Percentiles rank a stretch among this genome's conserved stretches.
Conservation (phyloP, 2,329 filamentous ascomycete genomes). For the Monilinia fructigena region DNA sequence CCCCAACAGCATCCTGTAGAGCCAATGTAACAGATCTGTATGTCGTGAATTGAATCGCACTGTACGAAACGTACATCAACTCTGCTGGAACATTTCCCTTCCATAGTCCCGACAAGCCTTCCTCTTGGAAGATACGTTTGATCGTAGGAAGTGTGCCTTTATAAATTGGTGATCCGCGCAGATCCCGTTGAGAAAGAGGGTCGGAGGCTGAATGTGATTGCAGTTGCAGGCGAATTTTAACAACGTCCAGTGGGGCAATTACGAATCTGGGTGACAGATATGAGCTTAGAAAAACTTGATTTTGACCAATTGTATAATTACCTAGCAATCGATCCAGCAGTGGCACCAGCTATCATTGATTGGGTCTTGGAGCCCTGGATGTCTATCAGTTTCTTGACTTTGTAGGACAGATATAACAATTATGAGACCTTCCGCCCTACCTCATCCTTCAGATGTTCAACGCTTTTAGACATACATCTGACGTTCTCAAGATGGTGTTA, state of each 20-base stretch:
- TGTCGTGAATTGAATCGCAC: constrained; percentile 82
- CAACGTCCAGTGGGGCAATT: constrained; percentile 91
- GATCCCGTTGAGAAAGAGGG: constrained; percentile 56
- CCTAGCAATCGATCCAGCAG: constrained; percentile 86
- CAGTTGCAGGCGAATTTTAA: constrained; percentile 96
- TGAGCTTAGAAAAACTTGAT: neutral
- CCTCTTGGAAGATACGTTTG: constrained; percentile 71
- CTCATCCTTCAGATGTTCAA: constrained; percentile 42
- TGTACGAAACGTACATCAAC: constrained; percentile 89
- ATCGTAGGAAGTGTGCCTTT: constrained; percentile 77
- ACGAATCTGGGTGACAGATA: constrained; percentile 64
- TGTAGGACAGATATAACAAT: neutral
- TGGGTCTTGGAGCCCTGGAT: constrained; percentile 63
- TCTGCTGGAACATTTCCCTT: constrained; percentile 98
- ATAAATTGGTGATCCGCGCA: constrained; percentile 55
- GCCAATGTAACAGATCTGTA: constrained; percentile 74
- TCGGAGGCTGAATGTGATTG: constrained; percentile 78
- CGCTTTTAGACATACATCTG: constrained; percentile 30
- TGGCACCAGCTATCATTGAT: constrained; percentile 63
- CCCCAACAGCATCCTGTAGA: constrained; percentile 48
- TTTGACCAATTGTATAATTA: constrained; percentile 40
- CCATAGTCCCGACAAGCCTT: constrained; percentile 87
- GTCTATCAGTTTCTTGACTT: constrained; percentile 13
- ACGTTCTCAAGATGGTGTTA: constrained; percentile 8
- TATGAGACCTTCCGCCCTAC: constrained; percentile 23